A percentile compares a stretch with the other conserved stretches of the same genome.
These are phyloP conservation scores for Fomitopsis palustris DNA, from an alignment of 1,284 basidiomycete species.

Conservation along the genomic window DNA sequence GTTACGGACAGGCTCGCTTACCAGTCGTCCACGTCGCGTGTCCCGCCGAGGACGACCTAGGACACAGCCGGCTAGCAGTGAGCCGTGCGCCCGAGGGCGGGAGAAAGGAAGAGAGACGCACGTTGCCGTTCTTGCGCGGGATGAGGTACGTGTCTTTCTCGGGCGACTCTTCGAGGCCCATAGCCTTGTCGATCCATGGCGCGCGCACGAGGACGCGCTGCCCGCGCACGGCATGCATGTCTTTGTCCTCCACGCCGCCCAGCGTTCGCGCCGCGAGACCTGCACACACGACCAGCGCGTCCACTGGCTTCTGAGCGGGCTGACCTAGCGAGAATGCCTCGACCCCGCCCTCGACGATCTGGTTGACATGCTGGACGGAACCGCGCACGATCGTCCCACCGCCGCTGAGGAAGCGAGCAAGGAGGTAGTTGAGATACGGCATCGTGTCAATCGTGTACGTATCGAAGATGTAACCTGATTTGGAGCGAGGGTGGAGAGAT, in stretches of 20 bases:
- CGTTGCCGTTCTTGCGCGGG: conserved; percentile 42
- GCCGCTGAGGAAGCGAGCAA: conserved; percentile 52
- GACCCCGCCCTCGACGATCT: conserved; percentile 61
- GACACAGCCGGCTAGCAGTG: neutral
- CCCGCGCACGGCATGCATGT: conserved; percentile 49
- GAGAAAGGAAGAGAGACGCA: conserved; percentile 30
- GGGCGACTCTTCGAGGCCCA: neutral
- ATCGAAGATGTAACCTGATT: conserved; percentile 52
- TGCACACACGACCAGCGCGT: conserved; percentile 66
- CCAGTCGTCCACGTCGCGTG: conserved; percentile 62
- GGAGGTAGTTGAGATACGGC: conserved; percentile 64
- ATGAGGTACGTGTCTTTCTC: neutral
- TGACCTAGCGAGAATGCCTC: conserved; percentile 32
- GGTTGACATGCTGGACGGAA: conserved; percentile 59
- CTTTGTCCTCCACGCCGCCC: conserved; percentile 42
- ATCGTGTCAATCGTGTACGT: conserved; percentile 70
- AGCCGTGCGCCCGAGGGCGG: neutral
- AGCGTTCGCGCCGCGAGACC: conserved; percentile 49
- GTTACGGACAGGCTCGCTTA: conserved; percentile 19
- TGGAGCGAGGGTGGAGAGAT: conserved; percentile 38
- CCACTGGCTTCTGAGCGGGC: conserved; percentile 22
- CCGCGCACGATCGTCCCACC: conserved; percentile 60
- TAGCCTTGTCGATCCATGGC: conserved; percentile 39
- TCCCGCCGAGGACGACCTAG: conserved; percentile 68
- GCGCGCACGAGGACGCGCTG: conserved; percentile 48